These are phyloP conservation scores for Yamadazyma taylorii DNA, from an alignment of 1,139 yeast genomes.

Conservation along the genomic window DNA sequence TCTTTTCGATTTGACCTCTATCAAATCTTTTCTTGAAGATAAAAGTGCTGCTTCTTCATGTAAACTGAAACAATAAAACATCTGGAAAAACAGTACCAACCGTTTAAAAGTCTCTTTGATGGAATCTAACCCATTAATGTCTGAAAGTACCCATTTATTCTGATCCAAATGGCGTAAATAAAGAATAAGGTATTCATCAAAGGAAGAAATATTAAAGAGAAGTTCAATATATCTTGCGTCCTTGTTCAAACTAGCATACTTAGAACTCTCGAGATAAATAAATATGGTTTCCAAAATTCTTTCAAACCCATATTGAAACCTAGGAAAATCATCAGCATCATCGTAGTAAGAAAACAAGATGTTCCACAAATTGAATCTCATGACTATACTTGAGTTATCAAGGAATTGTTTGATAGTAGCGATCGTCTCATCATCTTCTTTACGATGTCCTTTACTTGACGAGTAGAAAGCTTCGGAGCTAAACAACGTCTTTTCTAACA, in stretches of 20 bases:
- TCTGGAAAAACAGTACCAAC: constrained; percentile 33
- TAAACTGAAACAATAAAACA: constrained; percentile 44
- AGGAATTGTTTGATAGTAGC: constrained; percentile 60
- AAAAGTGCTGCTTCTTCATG: constrained; percentile 52
- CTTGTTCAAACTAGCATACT: constrained; percentile 12
- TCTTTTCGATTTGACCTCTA: constrained; percentile 26
- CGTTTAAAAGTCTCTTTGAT: constrained; percentile 12
- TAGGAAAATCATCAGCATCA: constrained; percentile 34
- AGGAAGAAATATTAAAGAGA: constrained; percentile 32
- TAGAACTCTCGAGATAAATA: constrained; percentile 23
- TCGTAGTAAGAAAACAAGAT: constrained; percentile 64
- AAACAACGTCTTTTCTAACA: constrained; percentile 56
- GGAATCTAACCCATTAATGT: constrained; percentile 1
- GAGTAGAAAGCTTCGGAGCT: constrained; percentile 10
- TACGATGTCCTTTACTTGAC: background rate
- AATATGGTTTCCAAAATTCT: constrained; percentile 29
- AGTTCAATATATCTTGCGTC: constrained; percentile 21
- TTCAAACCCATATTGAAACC: constrained; percentile 57
- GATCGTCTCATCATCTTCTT: constrained; percentile 24
- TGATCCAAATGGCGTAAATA: constrained; percentile 22
- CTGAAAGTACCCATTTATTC: constrained; percentile 23
- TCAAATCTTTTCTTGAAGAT: constrained; percentile 32
- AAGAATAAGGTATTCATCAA: constrained; percentile 27
- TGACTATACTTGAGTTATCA: constrained; percentile 59
- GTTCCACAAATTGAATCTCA: constrained; percentile 76